Base-by-base conservation (phyloP, 2,329 filamentous ascomycete species). In the Fusarium sp. region DNA sequence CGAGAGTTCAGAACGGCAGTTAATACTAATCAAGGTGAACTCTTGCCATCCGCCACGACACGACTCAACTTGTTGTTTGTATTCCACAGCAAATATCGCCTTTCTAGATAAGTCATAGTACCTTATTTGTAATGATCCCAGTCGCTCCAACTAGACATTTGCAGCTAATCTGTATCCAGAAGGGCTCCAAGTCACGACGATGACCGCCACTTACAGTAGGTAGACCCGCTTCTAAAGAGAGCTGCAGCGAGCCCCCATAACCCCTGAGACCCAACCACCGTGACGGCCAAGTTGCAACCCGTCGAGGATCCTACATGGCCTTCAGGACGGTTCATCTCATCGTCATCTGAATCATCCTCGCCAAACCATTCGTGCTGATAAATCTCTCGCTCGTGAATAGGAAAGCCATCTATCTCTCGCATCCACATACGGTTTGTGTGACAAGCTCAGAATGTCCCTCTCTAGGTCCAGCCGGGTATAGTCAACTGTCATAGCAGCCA, bases 361-460 rank as follows among this genome's bases (percentile, higher is more conserved):
- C 50, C 31, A 29, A 64, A 18, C 62, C 54, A 65, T 38, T 60
- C 62, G 18, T 65, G 54, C 52, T 52, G 22, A 18, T 58, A 45
- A 37, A 65, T 60, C 16, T 27, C 62, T 34, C 57, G 62, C 54
- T 65, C 62, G 22, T 14, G 9, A 9, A 47, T 47, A 14, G 62
- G 54, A 22, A 65, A 65, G 7, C 54, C 54, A n/a, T 52, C 62
- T 18, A 29, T 40, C 29, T 27, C 52, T 11, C 54, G 62, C 42
- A 60, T 57, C 62, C 54, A 65, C 29, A 60, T 52, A 7, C 24
- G 20, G 16, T 59, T 7, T 24, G 22, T 18, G 62, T 64, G 8
- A 20, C 22, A 5, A 58, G 29, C 4, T 20, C 20, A 10, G 38
- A 64, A 27, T 42, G 38, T 64, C 52, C 11, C 34, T 45, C 22